These are phyloP conservation scores for Bryoerythrophyllum caledonicum DNA, from an alignment of 225 moss, liverwort and hornwort species.

Conservation along the genomic window DNA sequence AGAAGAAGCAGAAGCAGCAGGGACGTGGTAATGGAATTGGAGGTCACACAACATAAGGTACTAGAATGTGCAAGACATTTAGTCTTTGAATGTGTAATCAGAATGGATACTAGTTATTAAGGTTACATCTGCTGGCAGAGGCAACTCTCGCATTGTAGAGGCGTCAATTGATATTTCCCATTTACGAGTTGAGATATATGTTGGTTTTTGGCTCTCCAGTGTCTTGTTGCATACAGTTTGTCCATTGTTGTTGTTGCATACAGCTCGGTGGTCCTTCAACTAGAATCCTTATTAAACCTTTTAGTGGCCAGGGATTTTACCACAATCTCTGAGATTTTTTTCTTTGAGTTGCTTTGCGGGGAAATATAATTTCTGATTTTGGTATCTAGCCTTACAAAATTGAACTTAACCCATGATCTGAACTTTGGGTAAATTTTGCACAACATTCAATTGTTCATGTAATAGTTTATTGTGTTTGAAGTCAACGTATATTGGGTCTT, in stretches of 20 bases:
- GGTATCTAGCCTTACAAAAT: too few relatives aligned
- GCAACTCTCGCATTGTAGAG: slow-evolving; percentile 15
- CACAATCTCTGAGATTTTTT: too few relatives aligned
- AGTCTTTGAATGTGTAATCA: neutral
- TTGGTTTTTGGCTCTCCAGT: neutral
- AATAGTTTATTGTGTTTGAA: too few relatives aligned
- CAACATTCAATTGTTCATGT: too few relatives aligned
- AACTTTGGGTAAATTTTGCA: too few relatives aligned
- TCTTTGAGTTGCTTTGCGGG: neutral
- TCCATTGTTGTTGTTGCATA: neutral
- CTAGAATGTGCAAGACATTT: slow-evolving; percentile 1
- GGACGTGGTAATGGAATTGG: slow-evolving; percentile 50
- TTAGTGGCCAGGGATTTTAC: too few relatives aligned
- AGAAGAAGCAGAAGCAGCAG: slow-evolving; percentile 78
- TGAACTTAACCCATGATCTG: too few relatives aligned
- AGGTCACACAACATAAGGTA: slow-evolving; percentile 20
- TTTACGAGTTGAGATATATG: slow-evolving; percentile 6
- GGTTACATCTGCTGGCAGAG: slow-evolving; percentile 11
- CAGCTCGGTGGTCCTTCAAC: too few relatives aligned
- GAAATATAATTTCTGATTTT: too few relatives aligned
- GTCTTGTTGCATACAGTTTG: neutral
- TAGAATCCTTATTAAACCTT: too few relatives aligned
- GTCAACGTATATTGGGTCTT: too few relatives aligned
- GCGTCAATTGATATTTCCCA: neutral
- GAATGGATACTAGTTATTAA: neutral